Conservation (phyloP, 2,329 filamentous ascomycete species). For the Nothophaeocryptopus gaeumannii region DNA sequence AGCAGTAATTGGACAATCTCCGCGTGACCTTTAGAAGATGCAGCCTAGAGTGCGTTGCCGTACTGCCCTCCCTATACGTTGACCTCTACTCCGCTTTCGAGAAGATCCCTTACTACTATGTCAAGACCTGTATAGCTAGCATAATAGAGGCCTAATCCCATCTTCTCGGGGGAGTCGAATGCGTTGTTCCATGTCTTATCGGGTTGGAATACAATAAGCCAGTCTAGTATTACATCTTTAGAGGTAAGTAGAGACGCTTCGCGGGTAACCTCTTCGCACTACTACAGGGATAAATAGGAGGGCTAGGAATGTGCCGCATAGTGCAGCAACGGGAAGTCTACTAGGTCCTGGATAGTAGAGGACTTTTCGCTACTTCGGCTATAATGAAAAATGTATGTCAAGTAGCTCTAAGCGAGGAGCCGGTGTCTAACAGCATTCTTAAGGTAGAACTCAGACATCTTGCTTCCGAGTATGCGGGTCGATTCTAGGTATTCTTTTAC, state of each 20-base stretch:
- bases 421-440: constrained; percentile 4
- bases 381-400: constrained; percentile 17
- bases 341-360: constrained; percentile 11
- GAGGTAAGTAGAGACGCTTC: constrained; percentile 1
- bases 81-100: neutral
- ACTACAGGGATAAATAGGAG: constrained; percentile 12
- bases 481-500: constrained; percentile 23
- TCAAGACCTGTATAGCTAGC: neutral
- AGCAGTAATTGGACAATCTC: constrained; percentile 20
- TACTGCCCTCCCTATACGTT: constrained; percentile 7
- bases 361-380: constrained; percentile 7
- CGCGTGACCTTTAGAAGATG: constrained; percentile 3
- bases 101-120: neutral
- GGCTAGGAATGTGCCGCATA: constrained; percentile 19
- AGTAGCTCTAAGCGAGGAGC: constrained; percentile 15
- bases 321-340: constrained; percentile 17
- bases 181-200: neutral
- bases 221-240: neutral
- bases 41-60: constrained; percentile 15
- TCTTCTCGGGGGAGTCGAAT: neutral
- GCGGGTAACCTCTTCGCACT: neutral
- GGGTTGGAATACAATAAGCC: neutral
- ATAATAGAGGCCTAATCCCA: neutral
- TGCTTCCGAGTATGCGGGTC: constrained; percentile 6
- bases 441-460: constrained; percentile 7